Evolutionary conservation across 2,329 filamentous ascomycete genomes (phyloP).

Genomic region (Metarhizium brunneum): DNA sequence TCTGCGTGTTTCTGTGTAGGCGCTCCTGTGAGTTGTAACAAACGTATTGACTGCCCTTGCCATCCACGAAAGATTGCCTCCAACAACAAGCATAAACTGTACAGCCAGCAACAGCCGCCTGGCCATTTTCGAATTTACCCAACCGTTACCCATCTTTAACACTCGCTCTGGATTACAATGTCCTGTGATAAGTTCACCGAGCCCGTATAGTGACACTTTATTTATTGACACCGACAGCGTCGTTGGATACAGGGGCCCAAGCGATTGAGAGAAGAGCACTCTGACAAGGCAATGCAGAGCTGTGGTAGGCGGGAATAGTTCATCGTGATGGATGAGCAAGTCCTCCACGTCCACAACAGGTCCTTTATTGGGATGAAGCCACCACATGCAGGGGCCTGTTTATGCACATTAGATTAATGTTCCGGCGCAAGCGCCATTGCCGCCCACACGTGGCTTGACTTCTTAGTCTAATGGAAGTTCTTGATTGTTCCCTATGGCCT

Average conservation of each 20-base stretch:
- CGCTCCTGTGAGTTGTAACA: neutral
- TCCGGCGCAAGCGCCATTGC: neutral
- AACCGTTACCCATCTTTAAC: too few species aligned
- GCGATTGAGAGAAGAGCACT: neutral
- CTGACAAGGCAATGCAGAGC: neutral
- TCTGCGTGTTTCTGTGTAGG: neutral
- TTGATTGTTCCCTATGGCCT: neutral
- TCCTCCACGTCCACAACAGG: too few species aligned
- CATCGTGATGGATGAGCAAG: neutral
- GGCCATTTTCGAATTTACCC: too few species aligned
- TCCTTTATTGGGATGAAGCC: too few species aligned
- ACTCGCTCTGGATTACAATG: too few species aligned
- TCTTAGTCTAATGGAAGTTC: neutral
- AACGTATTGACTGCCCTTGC: neutral
- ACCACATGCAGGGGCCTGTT: too few species aligned
- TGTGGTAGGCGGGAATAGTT: neutral
- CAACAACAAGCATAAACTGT: neutral
- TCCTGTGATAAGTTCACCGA: too few species aligned
- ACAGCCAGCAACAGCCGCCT: too few species aligned
- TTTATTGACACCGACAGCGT: too few species aligned
- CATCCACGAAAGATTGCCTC: neutral
- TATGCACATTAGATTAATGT: neutral
- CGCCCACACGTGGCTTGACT: slow-evolving; percentile 3
- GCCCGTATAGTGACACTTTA: too few species aligned
- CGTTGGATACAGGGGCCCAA: too few species aligned